phyloP scores from a whole-genome alignment of 192 early-diverging fungal species.

The Podila epigama region DNA sequence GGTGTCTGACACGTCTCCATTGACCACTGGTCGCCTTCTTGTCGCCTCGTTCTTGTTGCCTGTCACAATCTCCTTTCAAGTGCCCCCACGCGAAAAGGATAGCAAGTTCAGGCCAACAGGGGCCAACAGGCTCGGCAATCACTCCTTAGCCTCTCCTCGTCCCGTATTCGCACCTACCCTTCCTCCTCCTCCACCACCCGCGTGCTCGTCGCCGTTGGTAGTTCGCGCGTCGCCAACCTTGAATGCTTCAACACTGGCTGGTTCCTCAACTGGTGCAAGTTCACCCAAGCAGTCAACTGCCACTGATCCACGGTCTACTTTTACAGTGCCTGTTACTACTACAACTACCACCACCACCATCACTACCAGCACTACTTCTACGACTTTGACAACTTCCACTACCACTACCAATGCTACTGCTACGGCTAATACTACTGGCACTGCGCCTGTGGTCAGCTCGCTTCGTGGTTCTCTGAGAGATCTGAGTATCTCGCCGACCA shows the following conservation, averaged over 20 bases:
- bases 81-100: constrained; percentile 51
- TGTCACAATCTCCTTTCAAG: constrained; percentile 70
- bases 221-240: background rate
- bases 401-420: constrained; percentile 50
- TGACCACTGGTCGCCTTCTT: constrained; percentile 61
- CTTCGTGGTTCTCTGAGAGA: background rate
- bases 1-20: constrained; percentile 15
- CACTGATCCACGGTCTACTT: too few relatives aligned
- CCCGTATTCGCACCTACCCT: background rate
- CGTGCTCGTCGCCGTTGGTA: too few relatives aligned
- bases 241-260: background rate
- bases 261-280: too few relatives aligned
- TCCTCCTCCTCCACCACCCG: background rate
- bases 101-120: constrained; percentile 29
- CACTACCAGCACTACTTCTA: background rate
- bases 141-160: background rate
- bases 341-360: background rate
- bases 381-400: background rate
- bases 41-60: constrained; percentile 81
- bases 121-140: constrained; percentile 16
- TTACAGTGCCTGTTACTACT: too few relatives aligned
- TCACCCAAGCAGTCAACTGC: too few relatives aligned
- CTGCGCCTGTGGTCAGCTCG: background rate
- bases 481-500: constrained; percentile 9
- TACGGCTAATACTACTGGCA: constrained; percentile 22